Base-by-base conservation (phyloP, 1,284 basidiomycete genomes). In the Leccinum fallax region DNA sequence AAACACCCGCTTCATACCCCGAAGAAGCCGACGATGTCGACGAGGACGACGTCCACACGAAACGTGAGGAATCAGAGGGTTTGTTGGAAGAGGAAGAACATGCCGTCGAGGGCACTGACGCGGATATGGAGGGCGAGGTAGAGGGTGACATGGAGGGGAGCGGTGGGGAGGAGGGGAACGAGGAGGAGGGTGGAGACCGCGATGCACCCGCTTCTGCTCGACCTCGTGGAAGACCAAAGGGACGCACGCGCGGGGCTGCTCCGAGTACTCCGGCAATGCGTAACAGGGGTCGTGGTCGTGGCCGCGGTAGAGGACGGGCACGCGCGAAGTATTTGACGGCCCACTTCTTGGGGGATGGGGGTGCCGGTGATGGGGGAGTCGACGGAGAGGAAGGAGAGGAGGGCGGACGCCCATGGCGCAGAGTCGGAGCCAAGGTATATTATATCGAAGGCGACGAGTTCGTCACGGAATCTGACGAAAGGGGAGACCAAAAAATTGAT, bases 401-500 rank as follows among this genome's bases (percentile, higher is more conserved):
- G 65, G 85, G 84, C 4, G 88, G 87, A 2, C 89, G 87, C 67
- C 85, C 86, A 1, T 90, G 89, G 76, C 80, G 86, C 59, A 86
- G 83, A 67, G 85, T 97, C 70, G 88, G 91, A 59, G 93, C 92
- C 11, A 81, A 87, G 66, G 83, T 87, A 15, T 93, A 91, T 72
- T 79, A 87, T 51, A 89, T 97, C 56, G 91, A 94, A 49, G 89
- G 90, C 48, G 95, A 98, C 74, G 95, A 97, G 77, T 88, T 96
- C 66, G 79, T 91, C 54, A 90, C 95, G 5, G 88, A 89, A 1
- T 85, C 93, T 53, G 92, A 98, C 71, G 83, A 86, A 48, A 94
- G 90, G 65, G 97, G 97, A 15, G 92, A 98, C 73, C 85, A 88
- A 62, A 99, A 99, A 80, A 90, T 99, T 38, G 95, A 98, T 73